Conservation (phyloP, 164 flowering plant genomes). For the Protea cynaroides region DNA sequence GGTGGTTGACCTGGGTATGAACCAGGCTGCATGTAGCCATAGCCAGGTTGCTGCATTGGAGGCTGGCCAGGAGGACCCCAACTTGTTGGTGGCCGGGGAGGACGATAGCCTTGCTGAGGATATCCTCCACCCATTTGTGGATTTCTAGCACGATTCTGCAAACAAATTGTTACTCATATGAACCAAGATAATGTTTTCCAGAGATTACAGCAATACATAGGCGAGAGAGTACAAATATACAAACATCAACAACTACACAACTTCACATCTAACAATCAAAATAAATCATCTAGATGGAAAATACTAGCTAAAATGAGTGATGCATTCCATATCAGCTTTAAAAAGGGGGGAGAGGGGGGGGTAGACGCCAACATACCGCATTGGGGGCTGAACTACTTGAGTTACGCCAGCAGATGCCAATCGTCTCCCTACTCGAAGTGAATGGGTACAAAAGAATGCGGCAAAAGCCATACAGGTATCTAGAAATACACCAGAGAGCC, state of each 20-base stretch:
- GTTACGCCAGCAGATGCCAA: conserved; percentile 89
- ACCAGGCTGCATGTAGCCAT: conserved; percentile 85
- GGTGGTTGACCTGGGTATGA: conserved; percentile 64
- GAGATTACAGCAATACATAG: neutral
- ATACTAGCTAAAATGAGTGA: conserved; percentile 3
- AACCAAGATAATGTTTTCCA: conserved; percentile 28
- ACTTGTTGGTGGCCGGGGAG: conserved; percentile 54
- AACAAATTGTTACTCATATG: conserved; percentile 29
- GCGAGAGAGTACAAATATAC: neutral
- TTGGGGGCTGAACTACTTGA: conserved; percentile 45
- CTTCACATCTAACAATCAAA: neutral
- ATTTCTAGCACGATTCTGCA: conserved; percentile 88
- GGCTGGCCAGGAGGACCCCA: conserved; percentile 72
- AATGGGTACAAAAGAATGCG: conserved; percentile 54
- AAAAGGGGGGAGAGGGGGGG: too few species aligned
- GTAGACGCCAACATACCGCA: conserved; percentile 83
- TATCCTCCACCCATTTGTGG: conserved; percentile 68
- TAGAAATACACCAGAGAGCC: conserved; percentile 17
- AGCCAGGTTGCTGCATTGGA: conserved; percentile 77
- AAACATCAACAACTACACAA: conserved; percentile 5
- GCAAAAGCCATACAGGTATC: conserved; percentile 37
- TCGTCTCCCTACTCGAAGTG: conserved; percentile 76
- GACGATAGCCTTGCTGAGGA: conserved; percentile 75
- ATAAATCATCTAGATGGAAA: neutral
- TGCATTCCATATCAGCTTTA: conserved; percentile 18